phyloP scores from a whole-genome alignment of 2,329 filamentous ascomycete species.

The Neoascochyta sp. region DNA sequence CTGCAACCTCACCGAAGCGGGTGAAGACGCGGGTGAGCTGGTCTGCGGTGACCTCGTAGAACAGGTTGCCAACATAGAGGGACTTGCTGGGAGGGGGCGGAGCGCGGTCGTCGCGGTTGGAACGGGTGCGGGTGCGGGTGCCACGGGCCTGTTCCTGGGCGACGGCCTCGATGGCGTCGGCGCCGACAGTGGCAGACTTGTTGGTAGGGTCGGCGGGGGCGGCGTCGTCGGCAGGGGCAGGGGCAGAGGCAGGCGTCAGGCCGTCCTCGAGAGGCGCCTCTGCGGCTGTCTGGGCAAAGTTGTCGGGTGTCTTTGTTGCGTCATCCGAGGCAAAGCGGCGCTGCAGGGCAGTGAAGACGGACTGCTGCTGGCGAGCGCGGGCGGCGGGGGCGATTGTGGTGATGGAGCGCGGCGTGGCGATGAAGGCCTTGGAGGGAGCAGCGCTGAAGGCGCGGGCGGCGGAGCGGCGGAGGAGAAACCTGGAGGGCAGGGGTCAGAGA shows the following conservation, averaged over 20 bases:
- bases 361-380: constrained; percentile 38
- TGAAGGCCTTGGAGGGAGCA: constrained; percentile 43
- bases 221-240: constrained; percentile 21
- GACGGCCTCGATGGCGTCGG: constrained; percentile 21
- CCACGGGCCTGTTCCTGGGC: background rate
- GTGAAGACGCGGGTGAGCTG: constrained; percentile 59
- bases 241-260: constrained; percentile 21
- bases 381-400: constrained; percentile 30
- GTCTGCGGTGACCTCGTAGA: constrained; percentile 62
- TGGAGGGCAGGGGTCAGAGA: constrained; percentile 28
- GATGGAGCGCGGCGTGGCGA: constrained; percentile 41
- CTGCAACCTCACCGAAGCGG: constrained; percentile 55
- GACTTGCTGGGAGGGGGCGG: constrained; percentile 33
- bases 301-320: constrained; percentile 31
- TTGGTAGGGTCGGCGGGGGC: constrained; percentile 24
- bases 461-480: constrained; percentile 57
- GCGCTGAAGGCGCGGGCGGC: constrained; percentile 54
- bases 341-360: constrained; percentile 42
- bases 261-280: constrained; percentile 36
- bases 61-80: constrained; percentile 66
- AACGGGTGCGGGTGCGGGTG: background rate
- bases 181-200: constrained; percentile 24
- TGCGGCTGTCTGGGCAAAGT: constrained; percentile 36
- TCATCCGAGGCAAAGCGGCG: constrained; percentile 50
- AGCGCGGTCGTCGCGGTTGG: constrained; percentile 1